Base-by-base conservation (phyloP, 345 rosid species). In the Mallotus nudiflorus region DNA sequence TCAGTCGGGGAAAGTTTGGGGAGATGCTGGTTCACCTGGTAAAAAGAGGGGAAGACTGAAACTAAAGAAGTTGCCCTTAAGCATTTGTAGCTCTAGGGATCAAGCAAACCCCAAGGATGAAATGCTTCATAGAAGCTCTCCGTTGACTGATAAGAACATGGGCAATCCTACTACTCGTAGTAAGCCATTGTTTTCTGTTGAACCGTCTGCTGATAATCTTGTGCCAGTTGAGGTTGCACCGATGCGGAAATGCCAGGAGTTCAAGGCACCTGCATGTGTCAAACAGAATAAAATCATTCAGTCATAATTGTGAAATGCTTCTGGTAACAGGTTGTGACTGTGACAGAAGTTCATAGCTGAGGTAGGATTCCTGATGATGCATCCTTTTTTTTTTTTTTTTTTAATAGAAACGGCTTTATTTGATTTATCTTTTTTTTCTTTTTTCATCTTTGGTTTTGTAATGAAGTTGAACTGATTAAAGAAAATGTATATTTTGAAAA, bases 31-130 rank as follows among this genome's bases (percentile, higher is more conserved):
- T 73, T 75, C 74, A 2, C 77, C 81, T 8, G 73, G 85, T 79
- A 89, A 74, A 80, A 91, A 71, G 85, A 87, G 89, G 78, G 96
- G 95, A 76, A 88, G 93, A 75, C 87, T 85, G 89, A 93, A 93
- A 87, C 75, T 89, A 67, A 91, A 91, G 75, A 89, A 85, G 84
- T 48, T 89, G 53, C 87, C 95, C 8, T 77, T 90, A 68, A 91
- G 96, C 83, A 81, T 82, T 71, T 91, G 95, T 75, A 70, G 77
- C 58, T 80, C 65, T 60, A 87, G 85, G 74, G 96, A 91, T 77
- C 83, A 75, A 80, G 84, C 71, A 73, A 88, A 84, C 68, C 76
- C 85, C 24, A 81, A 78, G 75, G 90, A 84, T 45, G 87, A 80
- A 12, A 73, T 48, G 42, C 67, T 69, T 67, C 53, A 50, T 49